phyloP scores from a whole-genome alignment of 1,284 basidiomycete species.

The Cryptococcus sp. region DNA sequence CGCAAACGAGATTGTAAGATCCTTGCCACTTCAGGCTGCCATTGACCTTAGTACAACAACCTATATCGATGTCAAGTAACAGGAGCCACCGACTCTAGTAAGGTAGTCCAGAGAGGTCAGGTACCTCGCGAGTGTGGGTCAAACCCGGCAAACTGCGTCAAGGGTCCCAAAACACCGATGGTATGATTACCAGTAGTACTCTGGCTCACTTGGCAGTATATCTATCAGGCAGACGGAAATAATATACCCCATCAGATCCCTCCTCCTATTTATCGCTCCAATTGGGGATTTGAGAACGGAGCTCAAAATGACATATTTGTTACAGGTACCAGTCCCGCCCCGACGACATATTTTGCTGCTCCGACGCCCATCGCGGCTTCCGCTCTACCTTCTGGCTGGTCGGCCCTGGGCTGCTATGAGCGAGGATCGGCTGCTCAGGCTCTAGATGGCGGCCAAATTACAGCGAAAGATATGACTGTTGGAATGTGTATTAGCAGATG shows the following conservation, averaged over 20 bases:
- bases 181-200: too few relatives aligned
- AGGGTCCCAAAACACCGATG: slow-evolving; percentile 31
- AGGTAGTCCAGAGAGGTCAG: slow-evolving; percentile 51
- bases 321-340: slow-evolving; percentile 13
- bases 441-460: neutral
- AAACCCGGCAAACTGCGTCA: slow-evolving; percentile 30
- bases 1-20: slow-evolving; percentile 14
- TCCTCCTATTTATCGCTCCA: slow-evolving; percentile 25
- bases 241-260: slow-evolving; percentile 54
- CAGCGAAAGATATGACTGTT: neutral
- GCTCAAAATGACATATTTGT: slow-evolving; percentile 31
- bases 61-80: slow-evolving; percentile 68
- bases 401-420: slow-evolving; percentile 5
- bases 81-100: slow-evolving; percentile 49
- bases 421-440: slow-evolving; percentile 3
- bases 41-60: slow-evolving; percentile 62
- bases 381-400: slow-evolving; percentile 11
- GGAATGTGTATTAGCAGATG: slow-evolving; percentile 1
- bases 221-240: slow-evolving; percentile 34
- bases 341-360: neutral
- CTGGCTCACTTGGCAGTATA: too few relatives aligned
- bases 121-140: slow-evolving; percentile 33
- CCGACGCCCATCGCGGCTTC: neutral
- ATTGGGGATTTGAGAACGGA: slow-evolving; percentile 29
- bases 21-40: too few relatives aligned